Conservation (phyloP, 768 basidiomycete genomes). For the Sistotremastrum suecicum region DNA sequence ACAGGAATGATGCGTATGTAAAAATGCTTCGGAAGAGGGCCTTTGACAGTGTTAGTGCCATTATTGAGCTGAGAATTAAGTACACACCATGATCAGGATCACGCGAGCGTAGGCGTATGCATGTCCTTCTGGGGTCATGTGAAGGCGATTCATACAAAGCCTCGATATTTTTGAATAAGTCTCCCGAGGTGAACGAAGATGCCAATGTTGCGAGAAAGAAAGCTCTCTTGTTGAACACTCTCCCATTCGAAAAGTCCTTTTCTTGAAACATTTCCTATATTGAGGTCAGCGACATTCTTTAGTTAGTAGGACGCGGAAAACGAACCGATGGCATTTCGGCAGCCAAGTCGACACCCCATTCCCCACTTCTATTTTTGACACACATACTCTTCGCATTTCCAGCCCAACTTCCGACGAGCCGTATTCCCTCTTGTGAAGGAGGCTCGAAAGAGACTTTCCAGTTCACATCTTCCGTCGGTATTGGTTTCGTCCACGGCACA, state of each 20-base stretch:
- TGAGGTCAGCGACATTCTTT: neutral
- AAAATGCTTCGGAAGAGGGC: constrained; percentile 36
- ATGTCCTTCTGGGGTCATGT: constrained; percentile 51
- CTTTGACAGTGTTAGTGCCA: constrained; percentile 21
- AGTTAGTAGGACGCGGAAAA: neutral
- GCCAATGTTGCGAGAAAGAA: constrained; percentile 80
- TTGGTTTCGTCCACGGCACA: constrained; percentile 56
- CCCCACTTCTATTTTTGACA: constrained; percentile 56
- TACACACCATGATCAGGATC: constrained; percentile 33
- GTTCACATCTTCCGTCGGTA: constrained; percentile 65
- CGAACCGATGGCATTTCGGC: constrained; percentile 75
- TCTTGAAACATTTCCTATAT: constrained; percentile 73
- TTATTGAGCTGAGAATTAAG: neutral
- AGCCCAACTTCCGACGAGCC: constrained; percentile 78
- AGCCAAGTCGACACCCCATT: constrained; percentile 64
- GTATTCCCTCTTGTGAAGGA: constrained; percentile 46
- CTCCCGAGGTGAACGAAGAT: constrained; percentile 31
- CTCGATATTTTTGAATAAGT: constrained; percentile 34
- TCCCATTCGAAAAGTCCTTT: constrained; percentile 81
- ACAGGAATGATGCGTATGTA: constrained; percentile 67
- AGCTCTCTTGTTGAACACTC: constrained; percentile 86
- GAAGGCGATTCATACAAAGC: constrained; percentile 41
- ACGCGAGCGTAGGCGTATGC: constrained; percentile 35
- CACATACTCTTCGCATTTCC: constrained; percentile 36
- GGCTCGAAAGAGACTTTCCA: constrained; percentile 79